Percentiles rank a stretch among this genome's conserved stretches.
These are phyloP conservation scores for Metschnikowia dekortorum DNA, from an alignment of 805 yeast genomes.

Conservation along the genomic window DNA sequence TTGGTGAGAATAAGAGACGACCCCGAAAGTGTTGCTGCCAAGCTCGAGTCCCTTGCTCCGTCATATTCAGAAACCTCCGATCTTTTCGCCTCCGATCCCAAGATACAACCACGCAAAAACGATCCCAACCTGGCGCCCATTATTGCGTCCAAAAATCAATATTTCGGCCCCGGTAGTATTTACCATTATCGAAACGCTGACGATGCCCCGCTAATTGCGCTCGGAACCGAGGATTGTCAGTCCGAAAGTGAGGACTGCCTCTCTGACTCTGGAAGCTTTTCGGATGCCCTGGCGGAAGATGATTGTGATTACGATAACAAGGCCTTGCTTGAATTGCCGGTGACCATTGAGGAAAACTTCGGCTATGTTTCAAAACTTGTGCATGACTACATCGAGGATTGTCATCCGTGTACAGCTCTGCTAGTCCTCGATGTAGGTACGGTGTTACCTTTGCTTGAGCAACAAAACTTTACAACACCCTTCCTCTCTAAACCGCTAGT, in stretches of 20 bases:
- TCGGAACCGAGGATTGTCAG: background rate
- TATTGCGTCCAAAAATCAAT: constrained; percentile 9
- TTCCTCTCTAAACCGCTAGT: constrained; percentile 9
- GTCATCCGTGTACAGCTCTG: constrained; percentile 5
- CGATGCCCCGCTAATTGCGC: background rate
- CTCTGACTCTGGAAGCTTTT: background rate
- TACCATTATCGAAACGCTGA: constrained; percentile 8
- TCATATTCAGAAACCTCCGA: constrained; percentile 5
- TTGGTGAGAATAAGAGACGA: constrained; percentile 14
- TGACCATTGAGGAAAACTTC: constrained; percentile 12
- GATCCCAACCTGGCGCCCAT: constrained; percentile 4
- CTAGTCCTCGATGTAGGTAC: constrained; percentile 10
- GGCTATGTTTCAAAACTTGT: constrained; percentile 13
- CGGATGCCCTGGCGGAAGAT: background rate
- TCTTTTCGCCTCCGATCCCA: constrained; percentile 4
- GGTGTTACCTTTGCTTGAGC: constrained; percentile 10
- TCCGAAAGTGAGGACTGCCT: background rate
- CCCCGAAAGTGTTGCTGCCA: constrained; percentile 12
- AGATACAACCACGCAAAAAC: constrained; percentile 6
- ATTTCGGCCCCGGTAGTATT: constrained; percentile 18
- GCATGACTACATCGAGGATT: constrained; percentile 9
- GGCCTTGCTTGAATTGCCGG: background rate
- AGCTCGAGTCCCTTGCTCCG: constrained; percentile 12
- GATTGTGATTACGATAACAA: background rate
- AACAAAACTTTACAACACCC: constrained; percentile 9